phyloP scores from a whole-genome alignment of 23 red algal species.

The Gracilaria vermiculophylla region DNA sequence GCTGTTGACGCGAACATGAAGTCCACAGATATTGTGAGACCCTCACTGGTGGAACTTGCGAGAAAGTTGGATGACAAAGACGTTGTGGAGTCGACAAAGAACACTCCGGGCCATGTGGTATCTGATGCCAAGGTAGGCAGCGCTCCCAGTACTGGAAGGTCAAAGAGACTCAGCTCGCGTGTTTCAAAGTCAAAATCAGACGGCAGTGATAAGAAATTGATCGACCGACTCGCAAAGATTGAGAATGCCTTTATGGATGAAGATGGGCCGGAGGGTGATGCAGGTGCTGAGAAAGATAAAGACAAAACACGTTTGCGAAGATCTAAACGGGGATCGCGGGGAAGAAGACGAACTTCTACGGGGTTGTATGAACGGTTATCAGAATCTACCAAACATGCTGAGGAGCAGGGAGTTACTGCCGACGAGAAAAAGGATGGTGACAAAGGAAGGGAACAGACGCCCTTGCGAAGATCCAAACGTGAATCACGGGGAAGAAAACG shows the following conservation, averaged over 20 bases:
- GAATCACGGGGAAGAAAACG: neutral
- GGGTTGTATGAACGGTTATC: neutral
- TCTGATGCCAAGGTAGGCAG: neutral
- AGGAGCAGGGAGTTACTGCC: neutral
- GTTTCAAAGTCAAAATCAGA: neutral
- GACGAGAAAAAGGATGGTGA: neutral
- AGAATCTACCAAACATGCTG: too few species aligned
- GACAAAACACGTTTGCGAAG: neutral
- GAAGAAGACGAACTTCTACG: neutral
- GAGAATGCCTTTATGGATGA: neutral
- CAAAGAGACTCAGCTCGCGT: neutral
- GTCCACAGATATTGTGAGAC: constrained; percentile 16
- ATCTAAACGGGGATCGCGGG: neutral
- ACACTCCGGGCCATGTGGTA: neutral
- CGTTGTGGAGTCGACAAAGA: constrained; percentile 3
- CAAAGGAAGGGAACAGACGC: neutral
- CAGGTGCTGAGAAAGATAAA: neutral
- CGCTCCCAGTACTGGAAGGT: neutral
- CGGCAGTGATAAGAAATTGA: neutral
- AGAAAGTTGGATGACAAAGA: constrained; percentile 28
- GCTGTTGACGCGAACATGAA: neutral
- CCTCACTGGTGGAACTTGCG: constrained; percentile 38
- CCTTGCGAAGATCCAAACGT: constrained; percentile 9
- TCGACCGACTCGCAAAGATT: neutral
- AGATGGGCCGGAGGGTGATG: neutral